Base-by-base conservation (phyloP, 208 protist species). In the Naegleria fowleri region DNA sequence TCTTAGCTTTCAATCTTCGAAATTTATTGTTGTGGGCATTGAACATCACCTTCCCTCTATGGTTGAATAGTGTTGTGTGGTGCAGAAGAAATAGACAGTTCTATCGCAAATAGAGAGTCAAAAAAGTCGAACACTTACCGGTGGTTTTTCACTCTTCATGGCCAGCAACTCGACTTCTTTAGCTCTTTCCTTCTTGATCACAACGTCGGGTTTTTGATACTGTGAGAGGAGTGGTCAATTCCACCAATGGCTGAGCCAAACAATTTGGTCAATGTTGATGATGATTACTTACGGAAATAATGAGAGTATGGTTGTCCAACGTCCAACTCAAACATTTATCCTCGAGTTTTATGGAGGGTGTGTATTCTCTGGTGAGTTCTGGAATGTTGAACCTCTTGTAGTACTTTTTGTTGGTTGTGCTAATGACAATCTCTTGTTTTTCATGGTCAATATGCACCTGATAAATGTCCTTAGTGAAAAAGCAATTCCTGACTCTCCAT, bases 381-480 rank as follows among this genome's bases (percentile, higher is more conserved):
- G 94, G 94, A 41, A 98, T 96, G 43, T 86, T 90, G 52, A 98
- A 91, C 29, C 95, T 92, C 93, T 98, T 98, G 90, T 97, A 98
- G 87, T 98, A 98, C 93, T 98, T 98, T 88, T 97, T 98, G 94
- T 98, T 98, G n/a, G 92, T 94, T 16, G 97, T 98, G 36, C 97
- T 95, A 67, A 98, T 95, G 0, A 98, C 96, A 88, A 98, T 96
- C 85, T 92, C 96, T 94, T 91, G 90, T 19, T 39, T 92, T 0
- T 75, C 43, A 25, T 92, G 87, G 89, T 98, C 97, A 5, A 98
- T 92, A 1, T 93, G 92, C 19, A 98, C 93, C 19, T 92, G 91
- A 91, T 97, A 98, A 38, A 96, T 94, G 0, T 97, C 94, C 90
- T 93, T 95, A 0, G 95, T 91, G 93, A 98, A 98, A 25, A 95